A percentile compares a stretch with the other conserved stretches of the same genome.
Conservation (phyloP, 2,329 filamentous ascomycete genomes). For the Xylariaceae sp. region DNA sequence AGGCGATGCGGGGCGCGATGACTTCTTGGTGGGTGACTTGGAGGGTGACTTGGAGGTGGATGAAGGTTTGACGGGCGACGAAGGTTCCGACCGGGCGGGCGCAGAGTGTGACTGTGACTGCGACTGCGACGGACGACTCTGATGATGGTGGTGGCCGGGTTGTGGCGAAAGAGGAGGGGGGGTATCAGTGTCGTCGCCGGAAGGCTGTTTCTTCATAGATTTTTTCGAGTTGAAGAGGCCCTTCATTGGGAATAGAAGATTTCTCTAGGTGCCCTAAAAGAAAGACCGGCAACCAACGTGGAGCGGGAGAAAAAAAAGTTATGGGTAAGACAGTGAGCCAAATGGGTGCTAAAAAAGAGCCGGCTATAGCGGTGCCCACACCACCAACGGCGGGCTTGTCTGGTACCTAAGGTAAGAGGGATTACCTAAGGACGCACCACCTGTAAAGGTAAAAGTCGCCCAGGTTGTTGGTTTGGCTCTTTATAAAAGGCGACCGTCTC, state of each 20-base stretch:
- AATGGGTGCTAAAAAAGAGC: constrained; percentile 25
- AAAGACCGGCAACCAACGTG: constrained; percentile 11
- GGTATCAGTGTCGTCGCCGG: constrained; percentile 41
- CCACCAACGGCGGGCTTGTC: constrained; percentile 17
- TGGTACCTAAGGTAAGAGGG: constrained; percentile 2
- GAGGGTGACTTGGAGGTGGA: constrained; percentile 17
- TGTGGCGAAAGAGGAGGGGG: constrained; percentile 26
- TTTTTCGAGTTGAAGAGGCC: constrained; percentile 45
- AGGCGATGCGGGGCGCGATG: constrained; percentile 41
- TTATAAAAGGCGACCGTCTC: constrained; percentile 7
- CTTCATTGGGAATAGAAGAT: constrained; percentile 44
- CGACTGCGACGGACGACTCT: constrained; percentile 21
- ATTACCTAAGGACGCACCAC: constrained; percentile 27
- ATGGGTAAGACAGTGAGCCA: constrained; percentile 16
- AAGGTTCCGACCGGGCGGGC: constrained; percentile 36
- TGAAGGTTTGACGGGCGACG: constrained; percentile 38
- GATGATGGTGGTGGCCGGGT: constrained; percentile 32
- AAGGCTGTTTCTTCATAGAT: constrained; percentile 42
- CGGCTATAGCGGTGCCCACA: constrained; percentile 27
- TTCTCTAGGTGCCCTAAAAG: constrained; percentile 13
- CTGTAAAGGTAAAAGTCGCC: constrained; percentile 2
- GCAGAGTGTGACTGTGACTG: constrained; percentile 25
- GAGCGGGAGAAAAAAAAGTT: neutral
- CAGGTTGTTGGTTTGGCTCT: constrained; percentile 1
- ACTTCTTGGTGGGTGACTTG: constrained; percentile 37